Evolutionary conservation across 1,284 basidiomycete genomes (phyloP).

Genomic region (Ganoderma sinense): DNA sequence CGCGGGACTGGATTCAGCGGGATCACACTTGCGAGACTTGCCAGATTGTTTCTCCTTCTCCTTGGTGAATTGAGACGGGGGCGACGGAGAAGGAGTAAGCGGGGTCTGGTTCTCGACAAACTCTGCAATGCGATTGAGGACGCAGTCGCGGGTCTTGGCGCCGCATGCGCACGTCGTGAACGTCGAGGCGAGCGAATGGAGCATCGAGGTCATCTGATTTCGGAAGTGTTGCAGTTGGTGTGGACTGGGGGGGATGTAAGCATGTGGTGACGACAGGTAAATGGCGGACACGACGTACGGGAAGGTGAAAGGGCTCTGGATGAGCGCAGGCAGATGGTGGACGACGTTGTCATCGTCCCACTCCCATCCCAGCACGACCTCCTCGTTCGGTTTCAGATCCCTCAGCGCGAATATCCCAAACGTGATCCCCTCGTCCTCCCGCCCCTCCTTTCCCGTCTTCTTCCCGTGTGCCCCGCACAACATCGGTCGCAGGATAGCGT

Average conservation of each 20-base stretch:
- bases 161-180: no score
- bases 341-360: constrained; percentile 15
- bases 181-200: constrained; percentile 78
- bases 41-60: constrained; percentile 17
- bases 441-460: constrained; percentile 10
- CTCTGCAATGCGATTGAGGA: no score
- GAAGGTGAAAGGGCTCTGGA: constrained; percentile 53
- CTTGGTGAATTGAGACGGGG: constrained; percentile 29
- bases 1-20: constrained; percentile 10
- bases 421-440: constrained; percentile 54
- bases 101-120: no score
- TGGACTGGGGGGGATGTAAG: constrained; percentile 47
- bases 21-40: constrained; percentile 8
- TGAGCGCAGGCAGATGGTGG: constrained; percentile 9
- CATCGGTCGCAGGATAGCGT: constrained; percentile 86
- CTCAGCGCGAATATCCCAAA: constrained; percentile 88
- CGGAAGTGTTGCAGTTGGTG: constrained; percentile 63
- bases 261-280: constrained; percentile 28
- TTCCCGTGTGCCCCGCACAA: constrained; percentile 54
- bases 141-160: no score
- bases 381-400: constrained; percentile 82
- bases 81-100: constrained; percentile 39
- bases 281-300: constrained; percentile 52
- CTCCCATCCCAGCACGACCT: constrained; percentile 85
- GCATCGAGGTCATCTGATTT: constrained; percentile 71